A percentile compares a stretch with the other conserved stretches of the same genome.
Evolutionary conservation across 495 filamentous ascomycete species (phyloP).

Genomic region (Hapsidospora chrysogenum): DNA sequence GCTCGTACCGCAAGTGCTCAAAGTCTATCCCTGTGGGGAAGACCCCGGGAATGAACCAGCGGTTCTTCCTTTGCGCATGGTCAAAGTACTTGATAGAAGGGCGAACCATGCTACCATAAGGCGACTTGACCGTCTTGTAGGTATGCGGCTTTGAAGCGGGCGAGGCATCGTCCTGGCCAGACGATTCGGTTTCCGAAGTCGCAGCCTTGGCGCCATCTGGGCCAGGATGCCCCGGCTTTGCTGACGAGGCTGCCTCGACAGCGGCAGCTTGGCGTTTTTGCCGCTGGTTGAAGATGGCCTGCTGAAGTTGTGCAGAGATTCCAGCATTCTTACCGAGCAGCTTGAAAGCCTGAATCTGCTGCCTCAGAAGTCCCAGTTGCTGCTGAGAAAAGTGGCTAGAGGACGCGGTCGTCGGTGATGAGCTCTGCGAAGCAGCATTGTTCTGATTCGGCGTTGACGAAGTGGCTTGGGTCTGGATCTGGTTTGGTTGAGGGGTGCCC

Average conservation of each 20-base stretch:
- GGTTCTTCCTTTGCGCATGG: constrained; percentile 52
- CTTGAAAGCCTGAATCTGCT: constrained; percentile 74
- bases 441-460: constrained; percentile 6
- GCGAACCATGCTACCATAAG: constrained; percentile 38
- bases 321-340: constrained; percentile 63
- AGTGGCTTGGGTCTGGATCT: neutral
- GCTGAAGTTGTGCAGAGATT: constrained; percentile 55
- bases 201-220: constrained; percentile 29
- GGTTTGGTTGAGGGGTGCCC: constrained; percentile 9
- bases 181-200: constrained; percentile 10
- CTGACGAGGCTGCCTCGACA: constrained; percentile 19
- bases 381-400: constrained; percentile 45
- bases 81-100: constrained; percentile 58
- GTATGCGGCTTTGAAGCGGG: constrained; percentile 14
- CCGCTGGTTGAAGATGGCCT: constrained; percentile 56
- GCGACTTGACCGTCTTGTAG: constrained; percentile 46
- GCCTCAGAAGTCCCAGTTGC: constrained; percentile 52
- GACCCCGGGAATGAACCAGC: constrained; percentile 64
- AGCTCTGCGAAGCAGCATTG: too few relatives aligned
- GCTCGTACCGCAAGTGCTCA: constrained; percentile 64
- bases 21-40: constrained; percentile 79
- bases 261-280: constrained; percentile 43
- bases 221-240: constrained; percentile 33
- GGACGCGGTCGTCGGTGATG: constrained; percentile 25
- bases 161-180: constrained; percentile 13